A percentile compares a stretch with the other conserved stretches of the same genome.
Evolutionary conservation across 768 basidiomycete genomes (phyloP).

Genomic region (Tubosaeta sp.): DNA sequence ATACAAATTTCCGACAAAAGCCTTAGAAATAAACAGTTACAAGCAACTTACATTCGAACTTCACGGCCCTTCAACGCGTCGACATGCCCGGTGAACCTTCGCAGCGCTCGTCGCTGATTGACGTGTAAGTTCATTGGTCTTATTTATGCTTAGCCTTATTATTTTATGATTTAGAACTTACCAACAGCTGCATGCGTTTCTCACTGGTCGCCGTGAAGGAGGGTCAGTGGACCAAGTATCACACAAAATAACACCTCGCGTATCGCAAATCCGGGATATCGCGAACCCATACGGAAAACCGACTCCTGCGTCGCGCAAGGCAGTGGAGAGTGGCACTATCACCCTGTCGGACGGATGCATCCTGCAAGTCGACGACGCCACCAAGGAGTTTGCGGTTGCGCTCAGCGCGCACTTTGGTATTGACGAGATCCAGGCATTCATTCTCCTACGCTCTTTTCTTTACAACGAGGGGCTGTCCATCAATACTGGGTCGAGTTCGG

Average conservation of each 20-base stretch:
- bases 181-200: slow-evolving; percentile 54
- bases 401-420: slow-evolving; percentile 72
- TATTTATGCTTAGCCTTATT: slow-evolving; percentile 1
- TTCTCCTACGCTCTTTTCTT: slow-evolving; percentile 71
- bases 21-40: slow-evolving; percentile 18
- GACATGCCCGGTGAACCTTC: slow-evolving; percentile 43
- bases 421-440: slow-evolving; percentile 75
- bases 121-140: slow-evolving; percentile 43
- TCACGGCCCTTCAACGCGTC: not conserved
- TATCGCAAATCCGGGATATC: slow-evolving; percentile 52
- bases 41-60: slow-evolving; percentile 20
- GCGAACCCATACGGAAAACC: slow-evolving; percentile 67
- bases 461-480: slow-evolving; percentile 71
- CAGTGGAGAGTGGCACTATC: slow-evolving; percentile 63
- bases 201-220: slow-evolving; percentile 58
- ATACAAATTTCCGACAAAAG: no score
- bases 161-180: slow-evolving; percentile 46
- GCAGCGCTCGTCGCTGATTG: slow-evolving; percentile 66
- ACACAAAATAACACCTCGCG: slow-evolving; percentile 55
- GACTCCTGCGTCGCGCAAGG: slow-evolving; percentile 59
- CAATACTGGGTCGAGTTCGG: slow-evolving; percentile 41
- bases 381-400: slow-evolving; percentile 66
- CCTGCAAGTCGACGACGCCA: slow-evolving; percentile 59
- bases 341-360: slow-evolving; percentile 62
- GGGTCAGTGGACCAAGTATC: slow-evolving; percentile 54